Evolutionary conservation across 495 filamentous ascomycete genomes (phyloP).

Genomic region (Emericellopsis terricola): DNA sequence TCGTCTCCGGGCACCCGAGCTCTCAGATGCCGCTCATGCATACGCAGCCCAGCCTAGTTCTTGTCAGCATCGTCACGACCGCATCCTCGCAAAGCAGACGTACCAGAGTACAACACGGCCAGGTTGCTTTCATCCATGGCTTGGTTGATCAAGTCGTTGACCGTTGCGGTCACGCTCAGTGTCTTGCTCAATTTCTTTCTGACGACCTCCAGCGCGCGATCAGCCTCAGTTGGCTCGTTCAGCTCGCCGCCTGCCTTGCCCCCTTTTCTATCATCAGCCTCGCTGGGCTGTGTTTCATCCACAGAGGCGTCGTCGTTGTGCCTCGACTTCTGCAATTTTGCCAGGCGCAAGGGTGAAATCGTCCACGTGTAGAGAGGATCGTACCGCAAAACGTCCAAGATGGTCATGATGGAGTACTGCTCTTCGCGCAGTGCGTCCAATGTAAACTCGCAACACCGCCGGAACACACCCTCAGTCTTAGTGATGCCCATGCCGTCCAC

Average conservation of each 20-base stretch:
- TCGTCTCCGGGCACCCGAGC: too few relatives aligned
- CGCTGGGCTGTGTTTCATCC: conserved; percentile 7
- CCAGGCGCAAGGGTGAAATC: conserved; percentile 72
- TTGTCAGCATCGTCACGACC: conserved; percentile 6
- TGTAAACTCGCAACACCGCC: conserved; percentile 93
- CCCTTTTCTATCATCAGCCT: conserved; percentile 5
- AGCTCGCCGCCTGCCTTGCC: conserved; percentile 20
- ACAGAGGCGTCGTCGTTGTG: conserved; percentile 10
- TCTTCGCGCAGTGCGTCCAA: conserved; percentile 85
- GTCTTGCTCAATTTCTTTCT: conserved; percentile 88
- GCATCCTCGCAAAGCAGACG: conserved; percentile 9
- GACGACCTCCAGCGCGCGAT: conserved; percentile 79
- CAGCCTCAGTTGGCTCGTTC: conserved; percentile 80
- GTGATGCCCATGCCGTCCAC: conserved; percentile 96
- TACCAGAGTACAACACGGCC: conserved; percentile 81
- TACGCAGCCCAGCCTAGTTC: conserved; percentile 46
- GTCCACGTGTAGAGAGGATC: conserved; percentile 95
- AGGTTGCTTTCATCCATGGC: conserved; percentile 86
- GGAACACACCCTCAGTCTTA: conserved; percentile 87
- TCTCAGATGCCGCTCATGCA: too few relatives aligned
- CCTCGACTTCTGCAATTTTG: conserved; percentile 35
- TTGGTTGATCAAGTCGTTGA: conserved; percentile 93
- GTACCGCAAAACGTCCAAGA: conserved; percentile 86
- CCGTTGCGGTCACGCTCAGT: conserved; percentile 81
- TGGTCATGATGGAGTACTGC: conserved; percentile 89